phyloP scores from a whole-genome alignment of 179 eudicot species.

The Spergularia azorica region DNA sequence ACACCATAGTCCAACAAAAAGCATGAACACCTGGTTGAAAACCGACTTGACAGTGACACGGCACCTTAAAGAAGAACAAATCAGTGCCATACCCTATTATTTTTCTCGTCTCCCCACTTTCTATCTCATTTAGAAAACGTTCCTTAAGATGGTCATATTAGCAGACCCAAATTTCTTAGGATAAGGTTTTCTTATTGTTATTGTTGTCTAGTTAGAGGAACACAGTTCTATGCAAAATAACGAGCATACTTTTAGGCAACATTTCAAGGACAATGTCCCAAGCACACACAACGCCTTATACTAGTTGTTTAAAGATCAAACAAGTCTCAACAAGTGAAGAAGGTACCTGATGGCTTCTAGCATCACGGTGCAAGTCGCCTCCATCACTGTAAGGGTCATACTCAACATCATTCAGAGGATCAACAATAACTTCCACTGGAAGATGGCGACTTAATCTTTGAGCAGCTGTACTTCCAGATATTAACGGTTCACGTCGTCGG shows the following conservation, averaged over 20 bases:
- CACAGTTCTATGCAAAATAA: background rate
- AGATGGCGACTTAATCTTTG: conserved; percentile 68
- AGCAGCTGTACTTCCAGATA: conserved; percentile 66
- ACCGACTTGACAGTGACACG: too few relatives aligned
- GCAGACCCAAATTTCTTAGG: too few relatives aligned
- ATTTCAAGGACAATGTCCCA: background rate
- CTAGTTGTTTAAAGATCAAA: background rate
- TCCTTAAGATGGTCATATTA: too few relatives aligned
- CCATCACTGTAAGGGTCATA: conserved; percentile 71
- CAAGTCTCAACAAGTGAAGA: background rate
- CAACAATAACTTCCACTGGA: conserved; percentile 91
- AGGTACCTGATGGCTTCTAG: conserved; percentile 67
- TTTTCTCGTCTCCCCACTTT: too few relatives aligned
- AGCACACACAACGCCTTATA: background rate
- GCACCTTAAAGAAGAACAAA: too few relatives aligned
- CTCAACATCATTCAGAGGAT: conserved; percentile 82
- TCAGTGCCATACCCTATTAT: too few relatives aligned
- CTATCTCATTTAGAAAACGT: too few relatives aligned
- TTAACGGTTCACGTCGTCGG: conserved; percentile 68
- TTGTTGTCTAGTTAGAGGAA: background rate
- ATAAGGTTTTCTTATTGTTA: too few relatives aligned
- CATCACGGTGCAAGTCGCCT: conserved; percentile 54
- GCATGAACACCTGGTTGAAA: too few relatives aligned
- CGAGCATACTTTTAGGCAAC: background rate
- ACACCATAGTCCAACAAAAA: too few relatives aligned